Percentiles rank a stretch among this genome's conserved stretches.
phyloP scores from a whole-genome alignment of 192 early-diverging fungal genomes.

The Dimargaris cristalligena region DNA sequence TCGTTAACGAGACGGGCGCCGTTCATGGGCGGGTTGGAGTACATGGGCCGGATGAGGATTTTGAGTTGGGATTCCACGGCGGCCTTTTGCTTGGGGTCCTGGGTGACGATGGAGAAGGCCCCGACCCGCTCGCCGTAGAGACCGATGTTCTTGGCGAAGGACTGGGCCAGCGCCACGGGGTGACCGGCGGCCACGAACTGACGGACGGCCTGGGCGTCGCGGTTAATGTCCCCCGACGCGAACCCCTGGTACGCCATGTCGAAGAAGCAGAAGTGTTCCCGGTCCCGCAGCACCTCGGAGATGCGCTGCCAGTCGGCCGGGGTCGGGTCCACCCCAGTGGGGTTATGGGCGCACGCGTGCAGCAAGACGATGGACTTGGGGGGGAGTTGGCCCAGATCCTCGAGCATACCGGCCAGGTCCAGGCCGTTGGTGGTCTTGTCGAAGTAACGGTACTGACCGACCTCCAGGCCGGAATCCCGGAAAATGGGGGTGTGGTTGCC shows the following conservation, averaged over 20 bases:
- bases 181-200: conserved; percentile 72
- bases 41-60: conserved; percentile 91
- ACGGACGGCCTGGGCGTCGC: conserved; percentile 87
- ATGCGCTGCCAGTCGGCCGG: conserved; percentile 82
- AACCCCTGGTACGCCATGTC: conserved; percentile 99
- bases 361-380: conserved; percentile 77
- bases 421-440: conserved; percentile 84
- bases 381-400: conserved; percentile 76
- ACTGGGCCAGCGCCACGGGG: conserved; percentile 73
- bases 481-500: conserved; percentile 95
- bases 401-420: conserved; percentile 80
- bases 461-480: conserved; percentile 72
- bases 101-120: conserved; percentile 70
- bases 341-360: conserved; percentile 99
- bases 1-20: conserved; percentile 85
- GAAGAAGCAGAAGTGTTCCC: conserved; percentile 84
- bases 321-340: conserved; percentile 96
- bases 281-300: conserved; percentile 55
- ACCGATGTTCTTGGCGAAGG: conserved; percentile 99
- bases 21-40: conserved; percentile 95
- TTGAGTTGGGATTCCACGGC: conserved; percentile 84
- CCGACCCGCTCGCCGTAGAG: conserved; percentile 96
- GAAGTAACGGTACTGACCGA: conserved; percentile 85
- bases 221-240: conserved; percentile 75
- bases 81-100: conserved; percentile 52